Evolutionary conservation across 192 early-diverging fungal genomes (phyloP), one percentile per base, ranked within the genome.

Genomic region (Powellomyces hirtus): DNA sequence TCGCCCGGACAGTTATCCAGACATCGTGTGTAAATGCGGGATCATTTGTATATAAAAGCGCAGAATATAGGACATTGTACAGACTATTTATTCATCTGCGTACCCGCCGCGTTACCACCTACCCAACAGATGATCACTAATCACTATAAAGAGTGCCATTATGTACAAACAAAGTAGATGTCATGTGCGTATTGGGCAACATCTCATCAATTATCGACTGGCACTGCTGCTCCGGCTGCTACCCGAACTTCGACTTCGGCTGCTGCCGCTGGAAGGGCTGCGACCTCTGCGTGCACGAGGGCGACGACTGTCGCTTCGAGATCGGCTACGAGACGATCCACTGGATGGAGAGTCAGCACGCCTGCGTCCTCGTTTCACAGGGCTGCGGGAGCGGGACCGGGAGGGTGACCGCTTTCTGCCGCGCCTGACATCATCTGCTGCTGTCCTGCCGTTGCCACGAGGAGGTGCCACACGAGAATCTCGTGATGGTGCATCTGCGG

Each of bases 201-300:
- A n/a, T n/a, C n/a, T n/a, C n/a, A n/a, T n/a, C n/a, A n/a, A n/a
- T n/a, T n/a, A n/a, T n/a, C 63, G n/a, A 61, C 52, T 65, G n/a
- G n/a, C 14, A 35, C 29, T 68, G 4, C 71, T 34, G 49, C 63
- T 58, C 33, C 58, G 24, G 29, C 63, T 38, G 14, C 58, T 59
- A 26, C 61, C 53, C 53, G 10, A 24, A 38, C 31, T 49, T 26
- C 67, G 22, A 26, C 56, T 63, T 7, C 66, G 24, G 6, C 57
- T n/a, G 29, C 66, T 62, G 40, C 38, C n/a, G 33, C 58, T 40
- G 40, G 33, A 4, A 36, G 14, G 4, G 20, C 38, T 6, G 31
- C 67, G 37, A 60, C 44, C 24, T 58, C 42, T 18, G 14, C 53
- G 29, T 20, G 27, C 30, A 6, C 50, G 44, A 35, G 11, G 22